phyloP scores from a whole-genome alignment of 768 basidiomycete genomes.

The Rhizopogon vulgaris region DNA sequence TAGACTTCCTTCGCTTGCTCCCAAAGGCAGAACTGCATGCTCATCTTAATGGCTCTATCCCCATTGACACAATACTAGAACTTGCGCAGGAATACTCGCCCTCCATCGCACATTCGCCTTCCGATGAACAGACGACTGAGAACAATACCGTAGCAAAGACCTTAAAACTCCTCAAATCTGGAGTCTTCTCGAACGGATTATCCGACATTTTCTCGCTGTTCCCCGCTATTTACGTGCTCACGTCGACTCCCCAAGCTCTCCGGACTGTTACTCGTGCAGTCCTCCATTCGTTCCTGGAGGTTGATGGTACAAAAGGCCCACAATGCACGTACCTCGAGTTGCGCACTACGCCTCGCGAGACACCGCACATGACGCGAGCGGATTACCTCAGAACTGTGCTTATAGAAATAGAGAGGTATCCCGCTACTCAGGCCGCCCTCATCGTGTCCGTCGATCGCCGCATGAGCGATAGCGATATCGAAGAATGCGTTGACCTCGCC shows the following conservation, averaged over 20 bases:
- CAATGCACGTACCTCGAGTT: conserved; percentile 75
- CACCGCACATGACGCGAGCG: conserved; percentile 48
- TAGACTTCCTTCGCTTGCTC: conserved; percentile 53
- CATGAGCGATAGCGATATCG: conserved; percentile 47
- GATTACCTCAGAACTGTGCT: conserved; percentile 64
- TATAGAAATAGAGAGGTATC: conserved; percentile 55
- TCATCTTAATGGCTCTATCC: conserved; percentile 82
- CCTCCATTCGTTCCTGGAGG: conserved; percentile 51
- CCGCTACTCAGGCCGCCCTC: conserved; percentile 43
- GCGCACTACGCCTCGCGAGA: conserved; percentile 71
- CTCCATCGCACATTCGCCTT: not conserved
- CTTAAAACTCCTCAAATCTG: conserved; percentile 34
- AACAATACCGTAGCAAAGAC: conserved; percentile 30
- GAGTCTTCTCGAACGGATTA: conserved; percentile 44
- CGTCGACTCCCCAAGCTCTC: conserved; percentile 52
- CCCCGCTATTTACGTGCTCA: conserved; percentile 74
- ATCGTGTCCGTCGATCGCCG: conserved; percentile 74
- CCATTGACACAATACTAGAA: conserved; percentile 52
- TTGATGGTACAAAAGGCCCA: conserved; percentile 16
- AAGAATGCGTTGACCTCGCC: conserved; percentile 55
- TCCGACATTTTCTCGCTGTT: conserved; percentile 71
- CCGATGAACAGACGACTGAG: not conserved
- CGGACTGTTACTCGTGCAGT: conserved; percentile 57
- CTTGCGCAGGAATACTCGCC: conserved; percentile 44
- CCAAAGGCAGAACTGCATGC: conserved; percentile 86